Evolutionary conservation across 345 rosid genomes (phyloP), one percentile per base, ranked within the genome.

Genomic region (Salix koriyanagi): DNA sequence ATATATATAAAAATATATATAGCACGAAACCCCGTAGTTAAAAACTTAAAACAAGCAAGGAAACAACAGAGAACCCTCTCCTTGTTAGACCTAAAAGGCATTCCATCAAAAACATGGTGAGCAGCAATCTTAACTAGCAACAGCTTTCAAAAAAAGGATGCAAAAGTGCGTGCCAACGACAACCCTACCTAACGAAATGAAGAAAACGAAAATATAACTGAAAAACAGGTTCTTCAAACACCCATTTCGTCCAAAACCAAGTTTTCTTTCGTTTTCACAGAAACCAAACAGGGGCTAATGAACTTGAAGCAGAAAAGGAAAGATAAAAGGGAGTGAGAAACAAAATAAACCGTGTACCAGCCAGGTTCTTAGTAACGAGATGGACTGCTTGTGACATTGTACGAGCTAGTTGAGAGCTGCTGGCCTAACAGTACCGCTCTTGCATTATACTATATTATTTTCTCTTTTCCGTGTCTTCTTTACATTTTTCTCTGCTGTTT

Each of bases 371-470:
- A 25, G 85, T 46, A 26, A 77, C 7, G 65, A 79, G 80, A 81
- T 81, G 81, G 54, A 71, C 69, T 14, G 88, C 64, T 64, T 79
- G 83, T 64, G 80, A 74, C 86, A 86, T 86, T 62, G 61, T 56
- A 58, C 32, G 41, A 26, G 6, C 39, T 28, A 26, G 39, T 30
- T 32, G 16, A 4, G 54, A 58, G 73, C 52, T 64, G n/a, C 16
- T 7, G 58, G 28, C 36, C 2, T 6, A 21, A 21, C n/a, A 68
- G 23, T 52, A 56, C 42, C 54, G 81, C 48, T 34, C 72, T 72
- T 75, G 86, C 81, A 78, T 80, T 73, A 67, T 60, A 39, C 21
- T 11, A 15, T 16, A 37, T 16, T 46, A 19, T 46, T 23, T 8
- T 26, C 30, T 7, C 26, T 44, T 13, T 44, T 44, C 50, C 5